phyloP scores from a whole-genome alignment of 768 basidiomycete species.

The Strobilomyces echinocephalus region DNA sequence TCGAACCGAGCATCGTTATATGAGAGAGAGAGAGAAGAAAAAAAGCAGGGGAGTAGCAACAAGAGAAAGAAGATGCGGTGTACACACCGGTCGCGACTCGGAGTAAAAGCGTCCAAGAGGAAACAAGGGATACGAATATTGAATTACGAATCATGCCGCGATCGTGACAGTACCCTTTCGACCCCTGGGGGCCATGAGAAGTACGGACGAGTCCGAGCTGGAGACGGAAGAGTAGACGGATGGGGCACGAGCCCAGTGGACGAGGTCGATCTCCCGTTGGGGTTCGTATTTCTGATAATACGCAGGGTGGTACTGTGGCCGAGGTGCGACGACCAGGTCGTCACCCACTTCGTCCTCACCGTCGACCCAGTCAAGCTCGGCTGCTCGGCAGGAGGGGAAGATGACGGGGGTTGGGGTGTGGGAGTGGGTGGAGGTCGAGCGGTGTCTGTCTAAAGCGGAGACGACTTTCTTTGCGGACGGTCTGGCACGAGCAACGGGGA shows the following conservation, averaged over 20 bases:
- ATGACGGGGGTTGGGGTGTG: constrained; percentile 31
- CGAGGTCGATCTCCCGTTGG: constrained; percentile 1
- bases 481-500: constrained; percentile 12
- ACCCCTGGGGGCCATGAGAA: constrained; percentile 27
- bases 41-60: neutral
- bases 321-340: constrained; percentile 16
- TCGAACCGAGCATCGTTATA: constrained; percentile 15
- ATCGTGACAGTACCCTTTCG: constrained; percentile 10
- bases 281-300: constrained; percentile 16
- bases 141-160: constrained; percentile 10
- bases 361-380: constrained; percentile 27
- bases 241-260: constrained; percentile 17
- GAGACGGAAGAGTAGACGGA: constrained; percentile 20
- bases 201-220: constrained; percentile 26
- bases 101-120: constrained; percentile 19
- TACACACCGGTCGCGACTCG: constrained; percentile 15
- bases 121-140: constrained; percentile 5
- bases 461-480: constrained; percentile 5
- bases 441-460: constrained; percentile 8
- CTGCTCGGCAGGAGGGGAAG: constrained; percentile 31
- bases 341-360: constrained; percentile 21
- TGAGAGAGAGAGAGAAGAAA: neutral
- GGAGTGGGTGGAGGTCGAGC: constrained; percentile 18
- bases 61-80: constrained; percentile 7
- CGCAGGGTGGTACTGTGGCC: constrained; percentile 14